Base-by-base conservation (phyloP, 352 stramenopile species). In the Phytophthora pistaciae region DNA sequence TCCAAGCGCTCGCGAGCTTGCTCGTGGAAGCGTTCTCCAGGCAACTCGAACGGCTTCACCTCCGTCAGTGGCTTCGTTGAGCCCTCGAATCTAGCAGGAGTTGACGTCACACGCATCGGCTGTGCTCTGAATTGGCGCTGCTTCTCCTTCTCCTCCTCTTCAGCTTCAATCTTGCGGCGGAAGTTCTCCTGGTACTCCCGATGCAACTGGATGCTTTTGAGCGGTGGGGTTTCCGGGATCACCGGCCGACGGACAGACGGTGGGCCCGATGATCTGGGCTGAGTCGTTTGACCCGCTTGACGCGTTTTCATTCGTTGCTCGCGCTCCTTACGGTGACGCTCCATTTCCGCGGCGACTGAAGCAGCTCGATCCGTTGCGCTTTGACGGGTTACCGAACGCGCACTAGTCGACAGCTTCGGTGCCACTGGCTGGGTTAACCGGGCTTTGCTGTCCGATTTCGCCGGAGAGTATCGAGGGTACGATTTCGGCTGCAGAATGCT, bases 11-110 rank as follows among this genome's bases (percentile, higher is more conserved):
- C 79, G 16, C 78, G 84, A 8, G 87, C 84, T 56, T 86, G 76
- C 42, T 95, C 83, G 25, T 88, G 74, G 52, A 82, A 79, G 27
- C 74, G 68, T 16, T 95, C 83, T 9, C 85, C 78, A 27, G 76
- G 77, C 3, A 95, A 68, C 18, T 84, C 62, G 40, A 95, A 95
- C 18, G 85, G 87, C 60, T 86, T 74, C 11, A 91, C 73, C 46
- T 93, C 85, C 1, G 87, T 95, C 16, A 91, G 72, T 27, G 85
- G 87, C 57, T 90, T 90, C n/a, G 75, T 85, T 0, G 87, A 93
- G 20, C 87, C 85, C 69, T 91, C 79, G 60, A 93, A 93, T 40
- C 63, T 81, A 14, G 73, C 75, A 31, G 85, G 87, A 7, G 75
- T 88, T 11, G 84, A 82, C 1, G 78, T 78, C 29, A 92, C 44